Evolutionary conservation across 495 filamentous ascomycete genomes (phyloP), one percentile per base, ranked within the genome.

Genomic region (Arthonia radiata): DNA sequence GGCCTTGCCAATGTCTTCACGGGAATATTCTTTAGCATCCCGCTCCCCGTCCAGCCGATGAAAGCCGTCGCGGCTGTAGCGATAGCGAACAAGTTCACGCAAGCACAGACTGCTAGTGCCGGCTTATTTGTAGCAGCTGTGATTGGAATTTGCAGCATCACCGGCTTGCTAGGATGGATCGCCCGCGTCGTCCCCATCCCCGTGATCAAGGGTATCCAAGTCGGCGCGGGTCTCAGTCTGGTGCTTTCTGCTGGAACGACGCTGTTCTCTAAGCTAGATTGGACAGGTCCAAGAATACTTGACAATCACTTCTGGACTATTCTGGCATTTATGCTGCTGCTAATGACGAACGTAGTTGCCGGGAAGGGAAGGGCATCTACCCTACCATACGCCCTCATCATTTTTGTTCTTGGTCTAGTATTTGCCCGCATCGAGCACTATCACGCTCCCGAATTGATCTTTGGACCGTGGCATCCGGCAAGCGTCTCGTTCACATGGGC

Each of bases 201-300:
- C 3, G 67, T 94, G 3, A 64, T 94, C 29, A 90, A 86, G 41
- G 83, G 83, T 7, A 91, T 94, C 38, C 83, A 94, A 47, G 64
- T 91, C 25, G 83, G 82, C 14, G 81, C 83, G 3, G 83, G 80
- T 0, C 49, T 94, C 14, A 70, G 66, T 8, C 59, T 94, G 8
- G 55, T 75, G 23, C 63, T 83, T 28, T 71, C 73, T 13, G 71
- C 77, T 5, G 71, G 71, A n/a, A 42, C 50, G 2, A 55, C 56
- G 29, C 49, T 80, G 18, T 57, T 78, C 5, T 45, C 52, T 11
- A 56, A 62, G 3, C 53, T 77, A 7, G 50, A 49, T 4, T 76
- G 65, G 62, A 38, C 48, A 1, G 39, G 40, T 11, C 65, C 71
- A 2, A 61, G 53, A 6, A 63, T 56, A 53, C 57, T 64, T 4